Base-by-base conservation (phyloP, 2,329 filamentous ascomycete species). In the Aspergillus sp. region DNA sequence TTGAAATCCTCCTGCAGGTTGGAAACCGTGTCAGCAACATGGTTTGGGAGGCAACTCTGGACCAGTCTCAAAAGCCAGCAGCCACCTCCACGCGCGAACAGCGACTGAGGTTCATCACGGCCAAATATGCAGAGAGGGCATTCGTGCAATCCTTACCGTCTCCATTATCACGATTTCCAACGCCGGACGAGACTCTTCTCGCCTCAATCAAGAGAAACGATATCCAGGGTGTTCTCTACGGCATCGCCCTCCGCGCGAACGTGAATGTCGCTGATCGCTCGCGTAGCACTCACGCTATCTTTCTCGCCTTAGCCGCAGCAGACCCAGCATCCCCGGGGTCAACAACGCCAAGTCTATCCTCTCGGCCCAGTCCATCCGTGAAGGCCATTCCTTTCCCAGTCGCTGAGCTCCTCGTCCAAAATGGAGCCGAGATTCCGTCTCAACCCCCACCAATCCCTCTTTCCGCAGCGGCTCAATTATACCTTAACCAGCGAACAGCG, bases 121-220 rank as follows among this genome's bases (percentile, higher is more conserved):
- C 89, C 55, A 99, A 99, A 75, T 99, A 99, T 70, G 90, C 91
- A 50, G 91, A 98, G 35, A 84, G 87, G 59, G 85, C 86, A 4
- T 98, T 85, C 67, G 88, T 99, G 4, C 88, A 93, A 66, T 88
- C 91, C 24, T 65, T 77, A 24, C 90, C 90, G 2, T 74, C 88
- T 3, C 89, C 88, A 0, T 77, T 92, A 44, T 93, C 91, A 2
- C 85, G 89, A 33, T 95, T 90, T 71, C 81, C 82, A 2, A 91
- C 88, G 0, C 80, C 93, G 0, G 92, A 98, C 60, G 95, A 99
- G 68, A 93, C 90, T 0, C 82, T 99, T 6, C 80, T 99, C 40
- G 92, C 93, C 5, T 93, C 90, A 9, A 93, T 98, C 73, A 99
- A 98, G 81, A 91, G 88, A 76, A 97, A 97, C 73, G 93, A 99